These are phyloP conservation scores for Tuber magnatum DNA, from an alignment of 495 filamentous ascomycete genomes.

Conservation along the genomic window DNA sequence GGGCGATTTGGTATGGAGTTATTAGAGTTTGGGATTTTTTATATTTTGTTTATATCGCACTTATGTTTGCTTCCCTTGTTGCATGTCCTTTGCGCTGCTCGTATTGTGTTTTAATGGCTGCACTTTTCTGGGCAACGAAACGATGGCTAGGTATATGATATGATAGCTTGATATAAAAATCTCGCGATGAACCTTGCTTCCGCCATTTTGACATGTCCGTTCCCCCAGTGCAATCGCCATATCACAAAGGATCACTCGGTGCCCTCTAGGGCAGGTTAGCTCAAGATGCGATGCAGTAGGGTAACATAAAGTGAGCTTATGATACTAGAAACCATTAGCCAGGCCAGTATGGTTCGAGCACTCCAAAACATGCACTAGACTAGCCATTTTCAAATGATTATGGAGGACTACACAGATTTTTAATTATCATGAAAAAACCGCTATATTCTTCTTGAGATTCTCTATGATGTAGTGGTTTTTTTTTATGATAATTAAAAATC, in stretches of 20 bases:
- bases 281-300: no score
- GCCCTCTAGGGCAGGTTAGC: not conserved
- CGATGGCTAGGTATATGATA: not conserved
- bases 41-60: not conserved
- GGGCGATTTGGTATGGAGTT: not conserved
- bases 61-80: not conserved
- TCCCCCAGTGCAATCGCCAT: not conserved
- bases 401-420: no score
- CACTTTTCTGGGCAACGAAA: not conserved
- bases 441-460: no score
- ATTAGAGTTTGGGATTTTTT: not conserved
- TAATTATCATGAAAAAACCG: no score
- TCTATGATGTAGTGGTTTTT: no score
- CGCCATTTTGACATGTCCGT: not conserved
- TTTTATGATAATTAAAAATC: no score
- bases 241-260: not conserved
- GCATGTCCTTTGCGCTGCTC: not conserved
- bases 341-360: no score
- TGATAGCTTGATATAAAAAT: not conserved
- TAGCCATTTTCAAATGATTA: no score
- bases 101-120: not conserved
- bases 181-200: not conserved
- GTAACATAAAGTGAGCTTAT: no score
- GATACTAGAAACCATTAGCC: no score
- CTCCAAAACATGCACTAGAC: no score